These are phyloP conservation scores for Dictyostelium gargantuum DNA, from an alignment of 208 protist genomes.

Conservation along the genomic window DNA sequence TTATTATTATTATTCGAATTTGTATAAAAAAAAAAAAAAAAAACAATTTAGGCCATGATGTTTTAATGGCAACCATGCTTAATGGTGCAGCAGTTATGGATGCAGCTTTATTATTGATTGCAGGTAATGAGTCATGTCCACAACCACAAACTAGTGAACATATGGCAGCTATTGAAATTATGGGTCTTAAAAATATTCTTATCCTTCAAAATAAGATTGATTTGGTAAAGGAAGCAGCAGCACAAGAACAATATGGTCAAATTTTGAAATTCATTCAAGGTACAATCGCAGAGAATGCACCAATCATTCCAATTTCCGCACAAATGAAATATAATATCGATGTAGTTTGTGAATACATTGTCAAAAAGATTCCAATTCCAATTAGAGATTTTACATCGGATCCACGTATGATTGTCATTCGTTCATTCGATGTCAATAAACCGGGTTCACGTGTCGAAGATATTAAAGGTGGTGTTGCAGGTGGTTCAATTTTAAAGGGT, in stretches of 20 bases:
- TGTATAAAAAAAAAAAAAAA: too few relatives aligned
- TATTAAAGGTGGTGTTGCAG: constrained; percentile 97
- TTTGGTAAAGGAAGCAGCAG: constrained; percentile 96
- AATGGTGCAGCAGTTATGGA: constrained; percentile 99
- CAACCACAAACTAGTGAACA: constrained; percentile 96
- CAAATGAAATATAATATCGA: constrained; percentile 99
- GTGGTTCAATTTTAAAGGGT: constrained; percentile 97
- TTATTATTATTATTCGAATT: too few relatives aligned
- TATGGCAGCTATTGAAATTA: constrained; percentile 99
- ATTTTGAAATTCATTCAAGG: constrained; percentile 91
- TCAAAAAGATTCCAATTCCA: constrained; percentile 96
- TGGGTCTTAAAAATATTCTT: constrained; percentile 98
- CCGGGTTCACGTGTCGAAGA: constrained; percentile 94
- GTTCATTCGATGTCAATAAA: constrained; percentile 99
- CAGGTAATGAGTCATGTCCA: constrained; percentile 91
- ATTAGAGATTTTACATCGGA: constrained; percentile 93
- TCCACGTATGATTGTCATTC: constrained; percentile 98
- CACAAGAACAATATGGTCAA: constrained; percentile 95
- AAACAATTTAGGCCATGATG: constrained; percentile 93
- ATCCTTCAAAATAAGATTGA: constrained; percentile 99
- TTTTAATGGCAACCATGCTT: constrained; percentile 99
- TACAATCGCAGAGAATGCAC: constrained; percentile 93
- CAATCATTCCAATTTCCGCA: constrained; percentile 99
- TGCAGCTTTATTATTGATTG: constrained; percentile 99
- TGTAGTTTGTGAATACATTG: constrained; percentile 97